Evolutionary conservation across 768 basidiomycete genomes (phyloP), one percentile per base, ranked within the genome.

Genomic region (Lactarius trivialis): DNA sequence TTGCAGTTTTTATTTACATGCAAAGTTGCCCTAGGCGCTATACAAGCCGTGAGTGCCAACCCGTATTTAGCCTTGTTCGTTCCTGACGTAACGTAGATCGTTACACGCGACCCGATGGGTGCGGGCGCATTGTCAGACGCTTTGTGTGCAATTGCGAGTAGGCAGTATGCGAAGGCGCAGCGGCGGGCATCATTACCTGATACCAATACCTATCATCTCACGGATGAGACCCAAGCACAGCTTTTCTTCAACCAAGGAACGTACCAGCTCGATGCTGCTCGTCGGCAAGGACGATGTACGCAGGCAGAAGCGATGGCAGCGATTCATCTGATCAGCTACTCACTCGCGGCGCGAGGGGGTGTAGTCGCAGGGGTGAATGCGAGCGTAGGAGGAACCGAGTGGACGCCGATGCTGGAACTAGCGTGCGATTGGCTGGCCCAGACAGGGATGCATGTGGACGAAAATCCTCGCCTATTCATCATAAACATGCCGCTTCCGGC

Each of bases 251-350:
- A 63, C 48, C 57, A 67, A 49, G 67, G 65, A 11, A 51, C 55
- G 14, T 62, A 49, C 45, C 67, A 63, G 32, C 65, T 67, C n/a
- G 61, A 67, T 19, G 57, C 50, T 11, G 64, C 65, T 37, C 65
- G 61, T 17, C 55, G 67, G 24, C 65, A 66, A 21, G 58, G 58
- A 9, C 64, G 63, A 26, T 63, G 61, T 56, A 77, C 76, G 45
- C 88, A 88, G 61, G 77, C 77, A 53, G 89, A 92, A 67, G 91
- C 88, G 11, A 79, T 87, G 65, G 90, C 91, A 4, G 89, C 91
- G 5, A 70, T 91, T 48, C 89, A 90, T 71, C 81, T 93, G 64
- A 79, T 91, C 62, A 83, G 80, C 68, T 90, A 85, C 72, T 87
- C 86, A 49, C 77, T 88, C 62, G 61, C 65, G 12, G 51, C 9